Evolutionary conservation across 176 grass and related monocot species (phyloP), one percentile per base, ranked within the genome.

Genomic region (Ananas comosus): DNA sequence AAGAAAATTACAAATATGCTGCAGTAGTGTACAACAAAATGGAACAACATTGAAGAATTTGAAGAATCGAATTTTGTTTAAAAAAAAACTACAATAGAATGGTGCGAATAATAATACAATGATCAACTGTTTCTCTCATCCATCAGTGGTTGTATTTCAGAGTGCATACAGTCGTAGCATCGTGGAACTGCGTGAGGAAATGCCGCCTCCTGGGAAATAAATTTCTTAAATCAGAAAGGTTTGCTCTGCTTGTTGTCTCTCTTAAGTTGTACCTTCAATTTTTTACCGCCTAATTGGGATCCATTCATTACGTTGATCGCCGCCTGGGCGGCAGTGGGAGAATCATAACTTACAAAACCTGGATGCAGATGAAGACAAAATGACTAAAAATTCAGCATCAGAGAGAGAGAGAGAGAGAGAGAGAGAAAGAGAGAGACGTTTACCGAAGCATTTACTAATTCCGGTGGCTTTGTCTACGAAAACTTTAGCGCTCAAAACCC

Each of bases 271-370:
- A 99, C 95, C 82, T 99, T 99, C 66, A 99, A 86, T 25, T 88
- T 91, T 74, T 99, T 99, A 78, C 90, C 78, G 2, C 87, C 68
- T 53, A 74, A 54, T 70, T 50, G 21, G 11, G 17, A 70, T 10
- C 19, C 49, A 10, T 21, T 21, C 18, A n/a, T 53, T 28, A 56
- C 57, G 51, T 29, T 21, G 70, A 24, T 33, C 67, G 61, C 48
- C 64, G 66, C 51, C 70, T 51, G 90, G 3, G 95, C 95, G 8
- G 90, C 84, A 2, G 76, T 72, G 18, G 84, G 84, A 48, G 87
- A 86, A 42, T 94, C 90, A 14, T 94, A 99, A 91, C 95, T 99
- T 63, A 99, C 95, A 52, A 99, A 99, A 88, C 95, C 88, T 96
- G 68, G 67, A 72, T 2, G 13, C 25, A 28, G 64, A 79, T 66